These are phyloP conservation scores for Solanum paucissectum DNA, from an alignment of 257 asterid species.

Conservation along the genomic window DNA sequence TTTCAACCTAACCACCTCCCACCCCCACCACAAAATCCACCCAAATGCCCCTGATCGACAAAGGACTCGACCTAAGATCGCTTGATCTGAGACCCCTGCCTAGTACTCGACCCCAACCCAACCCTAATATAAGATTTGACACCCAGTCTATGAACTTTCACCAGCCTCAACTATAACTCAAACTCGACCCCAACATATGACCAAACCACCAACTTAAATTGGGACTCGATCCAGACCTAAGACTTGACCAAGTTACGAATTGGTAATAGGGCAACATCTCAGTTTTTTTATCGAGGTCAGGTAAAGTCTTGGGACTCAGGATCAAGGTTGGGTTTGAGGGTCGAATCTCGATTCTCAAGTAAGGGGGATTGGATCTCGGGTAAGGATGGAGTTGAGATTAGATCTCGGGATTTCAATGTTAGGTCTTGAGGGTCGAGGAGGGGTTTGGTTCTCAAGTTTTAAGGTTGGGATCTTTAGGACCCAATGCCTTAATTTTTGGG, in stretches of 20 bases:
- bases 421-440: not conserved
- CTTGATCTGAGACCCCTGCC: not conserved
- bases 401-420: too few species aligned
- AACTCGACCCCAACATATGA: not conserved
- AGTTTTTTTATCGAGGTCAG: too few species aligned
- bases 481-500: not conserved
- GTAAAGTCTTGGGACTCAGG: not conserved
- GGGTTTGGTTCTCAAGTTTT: not conserved
- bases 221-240: not conserved
- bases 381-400: not conserved
- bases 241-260: not conserved
- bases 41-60: not conserved
- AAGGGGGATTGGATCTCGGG: too few species aligned
- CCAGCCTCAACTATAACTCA: not conserved
- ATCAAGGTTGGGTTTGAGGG: not conserved
- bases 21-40: not conserved
- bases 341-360: not conserved
- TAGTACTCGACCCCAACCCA: too few species aligned
- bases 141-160: too few species aligned
- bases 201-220: not conserved
- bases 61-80: not conserved
- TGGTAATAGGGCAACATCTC: not conserved
- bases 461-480: not conserved
- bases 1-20: not conserved
- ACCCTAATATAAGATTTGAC: not conserved